Conservation (phyloP, 1,139 yeast species). For the Meyerozyma athensensis region DNA sequence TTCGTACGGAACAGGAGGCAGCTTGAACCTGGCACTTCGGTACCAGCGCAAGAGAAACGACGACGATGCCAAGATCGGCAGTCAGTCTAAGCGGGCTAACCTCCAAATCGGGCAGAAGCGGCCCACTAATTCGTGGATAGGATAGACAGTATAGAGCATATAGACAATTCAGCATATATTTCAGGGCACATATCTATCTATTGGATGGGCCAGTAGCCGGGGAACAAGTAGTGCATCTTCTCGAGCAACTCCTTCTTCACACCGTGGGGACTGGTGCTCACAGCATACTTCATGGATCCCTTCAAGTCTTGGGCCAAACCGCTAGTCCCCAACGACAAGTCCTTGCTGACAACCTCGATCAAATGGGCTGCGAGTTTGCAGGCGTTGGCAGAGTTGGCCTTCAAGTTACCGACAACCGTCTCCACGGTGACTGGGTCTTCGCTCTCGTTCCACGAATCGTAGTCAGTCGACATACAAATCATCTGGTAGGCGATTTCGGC, state of each 20-base stretch:
- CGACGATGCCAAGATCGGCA: slow-evolving; percentile 14
- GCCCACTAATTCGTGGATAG: slow-evolving; percentile 21
- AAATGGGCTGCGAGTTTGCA: slow-evolving; percentile 67
- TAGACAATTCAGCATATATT: neutral
- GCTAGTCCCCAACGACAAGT: slow-evolving; percentile 47
- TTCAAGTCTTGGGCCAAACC: slow-evolving; percentile 62
- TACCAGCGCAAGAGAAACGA: slow-evolving; percentile 22
- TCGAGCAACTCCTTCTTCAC: slow-evolving; percentile 68
- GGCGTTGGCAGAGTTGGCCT: slow-evolving; percentile 86
- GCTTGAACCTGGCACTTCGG: slow-evolving; percentile 22
- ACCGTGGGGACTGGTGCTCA: slow-evolving; percentile 75
- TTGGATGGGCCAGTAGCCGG: slow-evolving; percentile 74
- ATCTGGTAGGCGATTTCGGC: slow-evolving; percentile 96
- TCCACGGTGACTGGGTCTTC: slow-evolving; percentile 97
- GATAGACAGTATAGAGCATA: neutral
- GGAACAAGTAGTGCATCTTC: slow-evolving; percentile 82
- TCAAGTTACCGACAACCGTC: slow-evolving; percentile 85
- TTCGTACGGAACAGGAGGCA: slow-evolving; percentile 23
- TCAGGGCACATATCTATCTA: neutral
- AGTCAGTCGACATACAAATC: slow-evolving; percentile 98
- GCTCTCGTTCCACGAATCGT: slow-evolving; percentile 95
- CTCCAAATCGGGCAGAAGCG: slow-evolving; percentile 22
- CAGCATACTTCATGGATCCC: slow-evolving; percentile 77
- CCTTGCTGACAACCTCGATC: slow-evolving; percentile 61
- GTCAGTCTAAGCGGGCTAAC: slow-evolving; percentile 24